Evolutionary conservation across 352 stramenopile genomes (phyloP).

Genomic region (Pythium rishiriense): DNA sequence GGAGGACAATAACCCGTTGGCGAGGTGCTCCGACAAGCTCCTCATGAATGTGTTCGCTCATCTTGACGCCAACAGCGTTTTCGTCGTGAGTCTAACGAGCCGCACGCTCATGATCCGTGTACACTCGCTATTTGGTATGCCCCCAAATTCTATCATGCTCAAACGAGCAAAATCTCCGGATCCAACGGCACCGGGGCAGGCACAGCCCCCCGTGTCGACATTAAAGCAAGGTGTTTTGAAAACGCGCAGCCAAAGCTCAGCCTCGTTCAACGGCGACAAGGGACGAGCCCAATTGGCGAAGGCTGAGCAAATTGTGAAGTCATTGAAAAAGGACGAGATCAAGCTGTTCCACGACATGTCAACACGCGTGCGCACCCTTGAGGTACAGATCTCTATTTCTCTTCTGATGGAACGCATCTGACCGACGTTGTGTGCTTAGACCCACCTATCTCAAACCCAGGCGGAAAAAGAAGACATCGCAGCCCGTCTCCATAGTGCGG

Average conservation of each 20-base stretch:
- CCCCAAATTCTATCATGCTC: constrained; percentile 30
- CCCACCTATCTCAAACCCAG: constrained; percentile 60
- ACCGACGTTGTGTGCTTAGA: constrained; percentile 26
- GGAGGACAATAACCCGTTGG: constrained; percentile 29
- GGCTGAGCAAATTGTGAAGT: constrained; percentile 76
- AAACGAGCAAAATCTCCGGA: constrained; percentile 10
- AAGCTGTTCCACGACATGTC: constrained; percentile 87
- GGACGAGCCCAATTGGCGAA: constrained; percentile 53
- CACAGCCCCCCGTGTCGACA: constrained; percentile 1
- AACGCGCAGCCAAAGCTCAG: constrained; percentile 14
- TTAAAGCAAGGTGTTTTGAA: constrained; percentile 24
- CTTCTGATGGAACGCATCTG: neutral
- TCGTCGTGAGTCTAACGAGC: constrained; percentile 66
- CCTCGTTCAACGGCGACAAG: constrained; percentile 17
- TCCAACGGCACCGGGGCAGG: constrained; percentile 14
- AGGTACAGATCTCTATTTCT: constrained; percentile 36
- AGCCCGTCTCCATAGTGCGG: constrained; percentile 63
- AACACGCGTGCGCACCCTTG: constrained; percentile 65
- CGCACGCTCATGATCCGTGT: constrained; percentile 53
- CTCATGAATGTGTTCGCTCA: constrained; percentile 71
- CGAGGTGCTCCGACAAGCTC: constrained; percentile 45
- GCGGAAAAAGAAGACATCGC: constrained; percentile 79
- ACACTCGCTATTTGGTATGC: constrained; percentile 66
- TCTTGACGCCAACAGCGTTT: constrained; percentile 70
- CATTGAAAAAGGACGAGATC: constrained; percentile 80